phyloP scores from a whole-genome alignment of 2,329 filamentous ascomycete species.

The Botrytis hyacinthi region DNA sequence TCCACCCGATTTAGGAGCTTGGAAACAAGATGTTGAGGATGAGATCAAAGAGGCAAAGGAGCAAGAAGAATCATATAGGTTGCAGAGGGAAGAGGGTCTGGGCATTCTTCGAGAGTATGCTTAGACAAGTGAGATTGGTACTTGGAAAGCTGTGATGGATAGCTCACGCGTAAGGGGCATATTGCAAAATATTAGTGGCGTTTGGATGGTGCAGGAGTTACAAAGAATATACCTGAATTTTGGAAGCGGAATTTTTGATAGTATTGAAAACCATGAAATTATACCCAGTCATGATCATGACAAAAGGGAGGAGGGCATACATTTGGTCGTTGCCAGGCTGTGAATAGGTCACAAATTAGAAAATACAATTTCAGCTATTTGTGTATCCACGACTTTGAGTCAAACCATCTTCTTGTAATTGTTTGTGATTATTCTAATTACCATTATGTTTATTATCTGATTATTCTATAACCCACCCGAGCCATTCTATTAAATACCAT shows the following conservation, averaged over 20 bases:
- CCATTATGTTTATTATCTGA: neutral
- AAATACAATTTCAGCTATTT: neutral
- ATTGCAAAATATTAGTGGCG: constrained; percentile 3
- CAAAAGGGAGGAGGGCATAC: neutral
- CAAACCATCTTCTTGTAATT: neutral
- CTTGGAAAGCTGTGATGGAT: neutral
- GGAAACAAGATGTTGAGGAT: constrained; percentile 68
- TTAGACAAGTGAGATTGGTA: neutral
- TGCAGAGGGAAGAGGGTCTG: constrained; percentile 55
- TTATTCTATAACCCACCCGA: neutral
- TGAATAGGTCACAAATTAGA: neutral
- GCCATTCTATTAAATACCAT: neutral
- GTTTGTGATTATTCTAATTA: neutral
- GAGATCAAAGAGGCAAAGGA: constrained; percentile 63
- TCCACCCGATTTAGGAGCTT: constrained; percentile 69
- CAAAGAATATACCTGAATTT: neutral
- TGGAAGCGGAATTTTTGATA: neutral
- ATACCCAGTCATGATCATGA: neutral
- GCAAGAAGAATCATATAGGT: constrained; percentile 53
- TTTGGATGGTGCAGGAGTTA: constrained; percentile 16
- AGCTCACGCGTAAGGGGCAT: neutral
- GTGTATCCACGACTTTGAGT: neutral
- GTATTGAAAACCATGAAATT: neutral
- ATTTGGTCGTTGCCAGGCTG: neutral
- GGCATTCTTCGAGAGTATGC: constrained; percentile 54